A percentile compares a stretch with the other conserved stretches of the same genome.
phyloP scores from a whole-genome alignment of 1,139 yeast genomes.

The Zygoascus hellenicus region DNA sequence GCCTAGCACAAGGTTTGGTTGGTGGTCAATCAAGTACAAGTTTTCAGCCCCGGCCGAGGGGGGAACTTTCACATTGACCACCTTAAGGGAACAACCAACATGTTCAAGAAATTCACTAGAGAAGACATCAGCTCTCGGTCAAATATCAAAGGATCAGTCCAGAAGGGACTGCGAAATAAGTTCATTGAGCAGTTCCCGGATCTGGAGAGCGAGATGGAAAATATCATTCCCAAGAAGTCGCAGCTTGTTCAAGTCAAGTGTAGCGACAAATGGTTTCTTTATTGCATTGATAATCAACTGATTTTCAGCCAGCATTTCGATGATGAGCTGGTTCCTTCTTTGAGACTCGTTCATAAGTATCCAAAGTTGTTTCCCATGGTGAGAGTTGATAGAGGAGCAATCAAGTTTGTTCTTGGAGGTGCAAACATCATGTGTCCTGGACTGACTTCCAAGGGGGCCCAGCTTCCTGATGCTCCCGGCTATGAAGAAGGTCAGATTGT shows the following conservation, averaged over 20 bases:
- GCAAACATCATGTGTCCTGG: slow-evolving; percentile 99
- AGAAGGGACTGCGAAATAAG: slow-evolving; percentile 71
- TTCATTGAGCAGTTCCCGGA: slow-evolving; percentile 66
- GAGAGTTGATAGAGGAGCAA: slow-evolving; percentile 94
- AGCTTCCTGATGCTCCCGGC: slow-evolving; percentile 63
- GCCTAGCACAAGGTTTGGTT: not conserved
- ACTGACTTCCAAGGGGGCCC: slow-evolving; percentile 83
- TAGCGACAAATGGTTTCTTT: slow-evolving; percentile 80
- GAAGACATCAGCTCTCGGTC: slow-evolving; percentile 89
- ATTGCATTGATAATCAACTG: slow-evolving; percentile 66
- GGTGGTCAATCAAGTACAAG: not conserved
- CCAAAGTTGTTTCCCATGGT: slow-evolving; percentile 67
- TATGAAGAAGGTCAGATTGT: slow-evolving; percentile 62
- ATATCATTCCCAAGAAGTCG: slow-evolving; percentile 84
- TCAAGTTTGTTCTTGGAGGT: slow-evolving; percentile 87
- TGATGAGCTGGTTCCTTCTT: slow-evolving; percentile 68
- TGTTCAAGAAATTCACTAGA: slow-evolving; percentile 55
- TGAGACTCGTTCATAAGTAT: slow-evolving; percentile 66
- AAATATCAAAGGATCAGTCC: slow-evolving; percentile 87
- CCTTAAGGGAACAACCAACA: slow-evolving; percentile 7
- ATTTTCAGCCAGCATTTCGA: slow-evolving; percentile 79
- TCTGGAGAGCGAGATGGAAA: slow-evolving; percentile 71
- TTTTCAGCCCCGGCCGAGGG: too few relatives aligned
- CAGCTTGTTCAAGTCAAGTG: slow-evolving; percentile 79
- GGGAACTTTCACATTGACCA: too few relatives aligned